Evolutionary conservation across 2,329 filamentous ascomycete species (phyloP), one percentile per base, ranked within the genome.

Genomic region (Aspergillus pseudoviridinutans): DNA sequence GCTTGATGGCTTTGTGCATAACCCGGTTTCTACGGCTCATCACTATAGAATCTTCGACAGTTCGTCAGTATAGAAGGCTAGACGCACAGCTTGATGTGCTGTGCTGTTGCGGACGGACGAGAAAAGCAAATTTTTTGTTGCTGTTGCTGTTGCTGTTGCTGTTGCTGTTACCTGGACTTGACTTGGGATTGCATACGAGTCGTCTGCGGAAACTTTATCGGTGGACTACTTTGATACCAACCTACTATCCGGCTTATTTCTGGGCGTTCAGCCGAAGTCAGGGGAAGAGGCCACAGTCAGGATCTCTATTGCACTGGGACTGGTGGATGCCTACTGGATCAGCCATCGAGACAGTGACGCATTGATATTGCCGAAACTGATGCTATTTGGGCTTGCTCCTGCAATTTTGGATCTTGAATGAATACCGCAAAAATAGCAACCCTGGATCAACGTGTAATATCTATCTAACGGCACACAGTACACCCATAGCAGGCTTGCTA

Each of bases 21-120:
- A 58, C 50, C 25, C 55, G 49, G 56, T 44, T 59, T 63, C 52
- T 24, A 57, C 53, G 53, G 55, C 59, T 62, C 63, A 60, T 56
- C 55, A 50, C 50, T 59, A 65, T 66, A 66, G 64, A 66, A 53
- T 63, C 56, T 50, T 54, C 56, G 56, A 63, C 54, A 47, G 54
- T 58, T 58, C 61, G 57, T 62, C 57, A 56, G 49, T 49, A 64
- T 65, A 65, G 63, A 66, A 49, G 60, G 58, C 57, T 66, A 64
- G 58, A 61, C 58, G 58, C 58, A 55, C 56, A 57, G 55, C 57
- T 53, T 54, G 56, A 54, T 57, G 51, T n/a, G n/a, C n/a, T n/a
- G 58, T 55, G 57, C 58, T 58, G 50, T 56, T 53, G 53, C 51
- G 51, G 60, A 65, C 59, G 63, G 63, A 57, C 55, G 51, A 50